Evolutionary conservation across 139 green algal species (phyloP), one percentile per base, ranked within the genome.

Genomic region (Raphidocelis subcapitata): DNA sequence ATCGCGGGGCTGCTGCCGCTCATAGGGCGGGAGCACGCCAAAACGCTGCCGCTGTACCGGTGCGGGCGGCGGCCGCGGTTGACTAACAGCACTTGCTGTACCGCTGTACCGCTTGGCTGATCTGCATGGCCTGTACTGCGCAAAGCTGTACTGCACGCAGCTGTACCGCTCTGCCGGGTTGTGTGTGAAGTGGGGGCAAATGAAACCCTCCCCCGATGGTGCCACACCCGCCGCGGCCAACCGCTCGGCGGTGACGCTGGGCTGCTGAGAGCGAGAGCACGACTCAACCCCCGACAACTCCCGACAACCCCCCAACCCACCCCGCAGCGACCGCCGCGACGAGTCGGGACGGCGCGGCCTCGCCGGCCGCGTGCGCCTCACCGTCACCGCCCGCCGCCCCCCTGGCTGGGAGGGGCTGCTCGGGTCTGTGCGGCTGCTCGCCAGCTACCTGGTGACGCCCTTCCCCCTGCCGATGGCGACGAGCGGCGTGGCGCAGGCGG

Each of bases 1-100:
- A 18, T 77, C 49, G 46, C 67, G 23, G 71, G 71, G 5, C 62
- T 77, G 49, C 49, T 77, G 71, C 71, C 71, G 32, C 62, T 77
- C 61, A 44, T 77, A 47, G 36, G 64, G 49, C 37, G 26, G 47
- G 51, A 55, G 8, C 62, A 71, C 32, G 33, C 29, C 33, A 64
- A 65, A 33, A 56, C 71, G 15, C 62, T 77, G 18, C 54, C 49
- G 26, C 62, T 77, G 2, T 77, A 76, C 69, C 68, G 69, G 69
- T 76, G 36, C 28, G 69, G 14, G 49, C 29, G 21, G 4, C 1
- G 15, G 24, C 16, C 59, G 26, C 56, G 32, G 15, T 35, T 18
- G 56, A n/a, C 23, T 63, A 14, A 16, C 18, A 35, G 56, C 24
- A 16, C 23, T 63, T 24, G 24, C 29, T 24, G 56, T 23, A 63